Conservation (phyloP, 108 stramenopile genomes). For the Epithemia pelagica region DNA sequence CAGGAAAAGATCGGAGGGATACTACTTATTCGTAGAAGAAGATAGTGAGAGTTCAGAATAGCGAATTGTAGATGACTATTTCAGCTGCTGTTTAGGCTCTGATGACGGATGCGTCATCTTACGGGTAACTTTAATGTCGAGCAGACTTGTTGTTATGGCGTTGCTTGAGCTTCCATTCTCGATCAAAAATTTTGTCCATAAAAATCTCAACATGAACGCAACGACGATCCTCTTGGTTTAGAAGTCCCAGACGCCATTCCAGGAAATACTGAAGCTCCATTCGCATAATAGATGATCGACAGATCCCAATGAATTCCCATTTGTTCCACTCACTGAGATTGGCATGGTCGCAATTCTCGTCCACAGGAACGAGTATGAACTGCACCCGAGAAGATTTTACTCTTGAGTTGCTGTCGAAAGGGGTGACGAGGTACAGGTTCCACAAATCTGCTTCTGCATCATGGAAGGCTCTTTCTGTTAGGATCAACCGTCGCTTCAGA, state of each 20-base stretch:
- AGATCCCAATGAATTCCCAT: conserved; percentile 11
- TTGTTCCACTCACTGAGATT: neutral
- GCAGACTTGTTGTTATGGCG: too few species aligned
- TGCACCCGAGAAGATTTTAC: neutral
- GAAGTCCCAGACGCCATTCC: neutral
- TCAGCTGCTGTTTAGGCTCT: too few species aligned
- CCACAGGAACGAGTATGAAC: neutral
- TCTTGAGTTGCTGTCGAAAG: neutral
- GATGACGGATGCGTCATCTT: too few species aligned
- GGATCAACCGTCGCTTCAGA: neutral
- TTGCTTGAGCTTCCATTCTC: conserved; percentile 1
- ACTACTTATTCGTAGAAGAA: too few species aligned
- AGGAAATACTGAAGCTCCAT: neutral
- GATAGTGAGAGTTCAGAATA: too few species aligned
- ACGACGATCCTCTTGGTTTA: conserved; percentile 10
- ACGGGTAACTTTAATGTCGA: too few species aligned
- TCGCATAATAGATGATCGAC: conserved; percentile 13
- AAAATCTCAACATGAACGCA: conserved; percentile 27
- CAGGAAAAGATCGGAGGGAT: too few species aligned
- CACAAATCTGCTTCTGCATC: neutral
- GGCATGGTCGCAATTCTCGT: neutral
- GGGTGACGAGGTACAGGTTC: neutral
- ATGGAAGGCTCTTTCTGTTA: neutral
- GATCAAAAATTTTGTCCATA: conserved; percentile 14
- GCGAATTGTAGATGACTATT: too few species aligned